Evolutionary conservation across 2,329 filamentous ascomycete genomes (phyloP), one percentile per base, ranked within the genome.

Genomic region (Fusarium sp.): DNA sequence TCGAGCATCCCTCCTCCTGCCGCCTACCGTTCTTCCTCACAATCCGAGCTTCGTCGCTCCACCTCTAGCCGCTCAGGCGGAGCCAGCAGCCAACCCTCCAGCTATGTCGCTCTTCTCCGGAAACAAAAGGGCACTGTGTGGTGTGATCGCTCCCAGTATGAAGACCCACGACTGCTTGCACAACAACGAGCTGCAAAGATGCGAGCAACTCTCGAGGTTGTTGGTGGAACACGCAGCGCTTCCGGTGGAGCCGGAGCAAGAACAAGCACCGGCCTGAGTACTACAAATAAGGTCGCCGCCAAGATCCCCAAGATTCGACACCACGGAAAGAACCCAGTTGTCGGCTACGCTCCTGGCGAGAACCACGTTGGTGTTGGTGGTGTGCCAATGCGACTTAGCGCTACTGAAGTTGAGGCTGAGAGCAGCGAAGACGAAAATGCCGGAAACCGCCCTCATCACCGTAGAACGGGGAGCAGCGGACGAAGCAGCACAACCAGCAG

Each of bases 71-170:
- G 94, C 77, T 97, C 94, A 28, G 89, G 88, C 71, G 85, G 85
- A 52, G 80, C 82, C 30, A 77, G 85, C 62, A 86, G 86, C 22
- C 89, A 89, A 70, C 84, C 92, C 4, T 88, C 88, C n/a, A 92
- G 94, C 74, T 99, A 99, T 83, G 96, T 99, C 58, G 95, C 96
- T 41, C 88, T 98, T n/a, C 92, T 99, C 84, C 91, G 96, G 72
- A 96, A 95, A 82, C 96, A 99, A 84, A 98, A 98, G 82, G 96
- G 95, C 38, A 99, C 96, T 0, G 96, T 99, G 9, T 99, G 96
- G 96, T 98, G 95, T 85, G 96, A 98, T 81, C 92, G 95, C 61
- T 90, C 96, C 15, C 96, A 99, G 82, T 91, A 94, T 71, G 95
- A 98, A 83, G 96, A 99, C 81, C 94, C 96, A 2, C 89, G 94